Conservation (phyloP, 192 early-diverging fungal genomes). For the Powellomyces hirtus region DNA sequence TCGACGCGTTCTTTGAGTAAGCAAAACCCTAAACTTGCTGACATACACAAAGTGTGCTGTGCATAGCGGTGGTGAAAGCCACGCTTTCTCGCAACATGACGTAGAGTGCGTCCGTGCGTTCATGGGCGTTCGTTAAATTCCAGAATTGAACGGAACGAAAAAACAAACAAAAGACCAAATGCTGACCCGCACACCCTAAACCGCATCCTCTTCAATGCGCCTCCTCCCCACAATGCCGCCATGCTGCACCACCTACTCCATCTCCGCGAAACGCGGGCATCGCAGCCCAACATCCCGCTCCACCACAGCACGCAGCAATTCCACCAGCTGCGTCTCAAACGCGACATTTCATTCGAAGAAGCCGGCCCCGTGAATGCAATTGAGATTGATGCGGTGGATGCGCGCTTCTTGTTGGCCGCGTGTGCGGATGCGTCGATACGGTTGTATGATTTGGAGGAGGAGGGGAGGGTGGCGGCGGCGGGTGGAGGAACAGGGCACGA, state of each 20-base stretch:
- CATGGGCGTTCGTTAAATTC: no score
- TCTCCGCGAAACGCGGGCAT: not conserved
- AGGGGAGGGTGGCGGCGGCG: slow-evolving; percentile 10
- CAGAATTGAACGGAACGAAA: no score
- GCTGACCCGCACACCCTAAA: no score
- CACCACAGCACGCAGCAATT: not conserved
- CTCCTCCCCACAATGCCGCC: no score
- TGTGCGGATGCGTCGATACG: slow-evolving; percentile 59
- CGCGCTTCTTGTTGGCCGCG: slow-evolving; percentile 58
- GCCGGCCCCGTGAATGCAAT: slow-evolving; percentile 42
- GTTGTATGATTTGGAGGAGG: slow-evolving; percentile 61
- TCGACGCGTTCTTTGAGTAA: no score
- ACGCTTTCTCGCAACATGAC: no score
- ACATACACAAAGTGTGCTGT: no score
- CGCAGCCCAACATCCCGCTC: not conserved
- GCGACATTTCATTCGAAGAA: not conserved
- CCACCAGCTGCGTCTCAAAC: not conserved
- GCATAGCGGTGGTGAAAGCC: no score
- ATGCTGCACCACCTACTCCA: not conserved
- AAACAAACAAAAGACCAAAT: no score
- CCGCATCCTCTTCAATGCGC: no score
- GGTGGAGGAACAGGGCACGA: not conserved
- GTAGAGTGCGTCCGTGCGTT: no score
- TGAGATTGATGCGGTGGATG: slow-evolving; percentile 54
- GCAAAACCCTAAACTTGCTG: no score